Percentiles rank a stretch among this genome's conserved stretches.
phyloP scores from a whole-genome alignment of 1,284 basidiomycete species.

The Boletus sp. region DNA sequence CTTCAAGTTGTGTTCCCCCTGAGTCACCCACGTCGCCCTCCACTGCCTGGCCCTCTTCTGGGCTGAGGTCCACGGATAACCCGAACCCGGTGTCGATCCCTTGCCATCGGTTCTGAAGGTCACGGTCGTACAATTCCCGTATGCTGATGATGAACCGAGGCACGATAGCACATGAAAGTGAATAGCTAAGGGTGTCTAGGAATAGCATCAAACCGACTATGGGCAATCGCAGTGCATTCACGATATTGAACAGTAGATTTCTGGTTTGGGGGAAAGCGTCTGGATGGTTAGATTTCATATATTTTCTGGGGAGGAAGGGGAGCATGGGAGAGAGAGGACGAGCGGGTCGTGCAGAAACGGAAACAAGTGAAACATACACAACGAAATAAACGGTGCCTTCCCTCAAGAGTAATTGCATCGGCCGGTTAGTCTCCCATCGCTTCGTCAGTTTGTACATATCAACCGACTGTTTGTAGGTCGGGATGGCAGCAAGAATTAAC shows the following conservation, averaged over 20 bases:
- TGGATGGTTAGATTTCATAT: not conserved
- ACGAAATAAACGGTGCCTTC: conserved; percentile 19
- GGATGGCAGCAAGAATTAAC: conserved; percentile 10
- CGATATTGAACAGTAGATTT: conserved; percentile 2
- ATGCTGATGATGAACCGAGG: conserved; percentile 16
- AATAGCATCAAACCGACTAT: not conserved
- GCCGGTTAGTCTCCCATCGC: conserved; percentile 10
- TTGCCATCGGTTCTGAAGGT: not conserved
- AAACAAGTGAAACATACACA: conserved; percentile 10
- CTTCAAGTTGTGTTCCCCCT: not conserved
- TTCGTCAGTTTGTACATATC: conserved; percentile 14
- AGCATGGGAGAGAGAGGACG: not conserved
- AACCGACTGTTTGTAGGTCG: conserved; percentile 4
- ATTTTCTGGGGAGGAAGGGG: not conserved
- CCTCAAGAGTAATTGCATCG: conserved; percentile 7
- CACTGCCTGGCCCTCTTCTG: not conserved
- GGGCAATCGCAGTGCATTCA: not conserved
- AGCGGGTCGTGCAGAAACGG: not conserved
- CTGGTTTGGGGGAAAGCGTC: not conserved
- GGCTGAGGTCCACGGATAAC: not conserved
- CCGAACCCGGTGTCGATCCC: conserved; percentile 16
- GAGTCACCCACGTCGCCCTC: not conserved
- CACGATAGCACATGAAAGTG: conserved; percentile 13
- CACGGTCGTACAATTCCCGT: conserved; percentile 10
- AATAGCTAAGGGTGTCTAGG: conserved; percentile 3